A percentile compares a stretch with the other conserved stretches of the same genome.
Evolutionary conservation across 1,284 basidiomycete genomes (phyloP).

Genomic region (Cryptococcus jaspeensis): DNA sequence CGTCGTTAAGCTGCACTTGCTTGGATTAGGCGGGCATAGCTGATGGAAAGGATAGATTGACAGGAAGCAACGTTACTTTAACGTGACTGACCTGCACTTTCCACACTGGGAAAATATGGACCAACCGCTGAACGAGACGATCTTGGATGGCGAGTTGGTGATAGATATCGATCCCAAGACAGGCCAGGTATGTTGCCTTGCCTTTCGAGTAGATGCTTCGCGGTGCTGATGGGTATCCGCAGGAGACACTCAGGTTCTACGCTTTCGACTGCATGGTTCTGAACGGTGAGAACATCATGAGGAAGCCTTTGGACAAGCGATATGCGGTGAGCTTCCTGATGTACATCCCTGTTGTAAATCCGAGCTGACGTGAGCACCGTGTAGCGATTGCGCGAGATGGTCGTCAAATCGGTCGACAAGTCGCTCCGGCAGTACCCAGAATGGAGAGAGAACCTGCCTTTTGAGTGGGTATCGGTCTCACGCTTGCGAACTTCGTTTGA

Average conservation of each 20-base stretch:
- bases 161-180: conserved; percentile 79
- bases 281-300: conserved; percentile 83
- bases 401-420: conserved; percentile 74
- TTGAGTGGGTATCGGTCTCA: conserved; percentile 67
- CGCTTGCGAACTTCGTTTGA: not conserved
- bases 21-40: not conserved
- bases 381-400: conserved; percentile 78
- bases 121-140: conserved; percentile 68
- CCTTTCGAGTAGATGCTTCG: not conserved
- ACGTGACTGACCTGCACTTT: conserved; percentile 74
- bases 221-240: conserved; percentile 13
- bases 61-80: conserved; percentile 84
- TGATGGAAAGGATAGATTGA: conserved; percentile 67
- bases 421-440: conserved; percentile 65
- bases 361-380: not conserved
- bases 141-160: conserved; percentile 94
- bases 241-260: conserved; percentile 79
- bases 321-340: conserved; percentile 69
- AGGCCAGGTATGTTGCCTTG: conserved; percentile 57
- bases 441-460: conserved; percentile 67
- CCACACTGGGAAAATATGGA: conserved; percentile 74
- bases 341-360: not conserved
- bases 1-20: too few species aligned
- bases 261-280: conserved; percentile 93
- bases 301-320: conserved; percentile 74